Evolutionary conservation across 305 asterid species (phyloP).

Genomic region (Solanum hybrid): DNA sequence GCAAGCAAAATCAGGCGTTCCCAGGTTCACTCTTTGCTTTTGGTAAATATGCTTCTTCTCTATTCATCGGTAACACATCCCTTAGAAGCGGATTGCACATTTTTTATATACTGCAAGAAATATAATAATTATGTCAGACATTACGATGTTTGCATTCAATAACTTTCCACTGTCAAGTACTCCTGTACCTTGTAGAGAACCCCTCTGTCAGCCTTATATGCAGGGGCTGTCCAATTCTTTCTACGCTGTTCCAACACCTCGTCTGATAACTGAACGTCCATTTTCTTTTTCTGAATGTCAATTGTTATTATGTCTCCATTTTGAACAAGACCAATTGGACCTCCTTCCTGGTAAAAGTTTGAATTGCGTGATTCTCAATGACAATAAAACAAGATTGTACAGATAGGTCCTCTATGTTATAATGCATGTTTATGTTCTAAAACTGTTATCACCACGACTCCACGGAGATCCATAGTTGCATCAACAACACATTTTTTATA

Average conservation of each 20-base stretch:
- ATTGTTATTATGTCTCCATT: conserved; percentile 71
- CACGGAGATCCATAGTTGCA: not conserved
- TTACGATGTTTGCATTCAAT: not conserved
- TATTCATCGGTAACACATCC: conserved; percentile 96
- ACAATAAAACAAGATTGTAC: not conserved
- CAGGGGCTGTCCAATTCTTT: conserved; percentile 63
- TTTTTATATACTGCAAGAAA: conserved; percentile 61
- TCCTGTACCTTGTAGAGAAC: conserved; percentile 72
- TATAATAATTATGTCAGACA: not conserved
- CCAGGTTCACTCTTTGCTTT: conserved; percentile 13
- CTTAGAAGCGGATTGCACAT: conserved; percentile 75
- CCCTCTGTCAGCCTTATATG: conserved; percentile 73
- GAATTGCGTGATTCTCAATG: conserved; percentile 5
- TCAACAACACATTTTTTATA: not conserved
- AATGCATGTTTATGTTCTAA: not conserved
- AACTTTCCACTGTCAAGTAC: not conserved
- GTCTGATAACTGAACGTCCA: conserved; percentile 61
- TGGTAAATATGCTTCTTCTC: not conserved
- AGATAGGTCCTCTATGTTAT: not conserved
- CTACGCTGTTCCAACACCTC: conserved; percentile 59
- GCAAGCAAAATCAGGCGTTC: not conserved
- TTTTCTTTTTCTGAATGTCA: conserved; percentile 56
- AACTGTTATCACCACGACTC: not conserved
- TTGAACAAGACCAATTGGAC: conserved; percentile 76
- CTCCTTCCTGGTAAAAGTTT: conserved; percentile 72